Evolutionary conservation across 257 asterid genomes (phyloP), one percentile per base, ranked within the genome.

Genomic region (Jacaranda copaia): DNA sequence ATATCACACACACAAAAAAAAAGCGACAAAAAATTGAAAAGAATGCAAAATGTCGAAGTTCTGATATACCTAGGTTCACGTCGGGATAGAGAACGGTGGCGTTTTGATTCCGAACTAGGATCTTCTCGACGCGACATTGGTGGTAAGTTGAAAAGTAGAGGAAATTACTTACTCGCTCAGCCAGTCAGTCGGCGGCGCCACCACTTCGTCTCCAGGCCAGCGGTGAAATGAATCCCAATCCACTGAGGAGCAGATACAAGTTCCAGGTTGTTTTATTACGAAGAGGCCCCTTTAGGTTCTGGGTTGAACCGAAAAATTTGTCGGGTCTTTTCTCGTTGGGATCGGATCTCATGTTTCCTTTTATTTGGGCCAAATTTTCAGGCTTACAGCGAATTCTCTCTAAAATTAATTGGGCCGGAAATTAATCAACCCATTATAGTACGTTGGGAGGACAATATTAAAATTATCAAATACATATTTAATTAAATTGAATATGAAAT

Each of bases 51-150:
- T 4, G 45, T 8, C 39, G 16, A 7, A 52, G 14, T 19, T 42
- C 35, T 45, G 53, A 16, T 52, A 15, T 85, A 92, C 98, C 98
- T 90, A 66, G 96, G 94, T 77, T 93, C 96, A 59, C 89, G 91
- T 78, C 88, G 97, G 85, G 87, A 88, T 61, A 94, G 89, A 53
- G 96, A 88, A 71, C 90, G 94, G 81, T 77, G 87, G 32, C 97
- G 91, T 81, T 85, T 87, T 5, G 96, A 74, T 8, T 91, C 96
- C 77, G 88, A 85, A 73, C 79, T 84, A 60, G 91, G 94, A 75
- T 80, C 86, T 32, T 90, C 95, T 20, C 91, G 90, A 65, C 96
- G 97, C 43, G 97, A 89, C 97, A 92, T 92, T 49, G 39, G 59
- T 57, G 62, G 13, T 67, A 8, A 42, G 20, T 16, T 45, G 52